phyloP scores from a whole-genome alignment of 306 rosid species.

The Corylus avellana region DNA sequence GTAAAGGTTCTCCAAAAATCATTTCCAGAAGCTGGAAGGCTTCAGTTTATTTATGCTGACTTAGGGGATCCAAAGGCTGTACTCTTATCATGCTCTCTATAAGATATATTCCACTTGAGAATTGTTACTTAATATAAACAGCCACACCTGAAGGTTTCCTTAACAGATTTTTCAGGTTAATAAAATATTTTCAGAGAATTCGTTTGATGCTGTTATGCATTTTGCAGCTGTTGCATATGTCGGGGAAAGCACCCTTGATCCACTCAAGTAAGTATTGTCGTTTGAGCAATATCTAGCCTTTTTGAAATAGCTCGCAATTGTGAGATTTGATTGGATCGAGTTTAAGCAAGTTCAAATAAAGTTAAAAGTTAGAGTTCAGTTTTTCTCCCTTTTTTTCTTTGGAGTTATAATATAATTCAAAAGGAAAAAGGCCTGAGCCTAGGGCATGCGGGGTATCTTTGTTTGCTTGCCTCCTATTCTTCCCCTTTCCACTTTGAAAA shows the following conservation, averaged over 20 bases:
- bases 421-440: background rate
- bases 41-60: slow-evolving; percentile 92
- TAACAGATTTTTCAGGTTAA: slow-evolving; percentile 71
- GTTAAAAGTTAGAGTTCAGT: too few species aligned
- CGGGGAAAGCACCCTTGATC: slow-evolving; percentile 94
- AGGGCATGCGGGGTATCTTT: background rate
- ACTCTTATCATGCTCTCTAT: slow-evolving; percentile 49
- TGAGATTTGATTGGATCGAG: background rate
- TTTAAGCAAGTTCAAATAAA: background rate
- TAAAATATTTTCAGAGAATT: slow-evolving; percentile 86
- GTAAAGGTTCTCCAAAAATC: slow-evolving; percentile 76
- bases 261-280: slow-evolving; percentile 76
- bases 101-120: slow-evolving; percentile 19
- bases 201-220: slow-evolving; percentile 98
- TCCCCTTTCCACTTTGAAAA: too few species aligned
- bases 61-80: slow-evolving; percentile 83
- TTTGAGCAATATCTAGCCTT: slow-evolving; percentile 12
- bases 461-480: background rate
- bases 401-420: too few species aligned
- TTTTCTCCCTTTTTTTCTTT: too few species aligned
- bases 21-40: slow-evolving; percentile 90
- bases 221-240: slow-evolving; percentile 99
- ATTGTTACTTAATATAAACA: slow-evolving; percentile 1
- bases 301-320: background rate
- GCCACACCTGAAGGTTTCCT: slow-evolving; percentile 38